Evolutionary conservation across 2,329 filamentous ascomycete species (phyloP).

Genomic region (Trichoderma lentiforme): DNA sequence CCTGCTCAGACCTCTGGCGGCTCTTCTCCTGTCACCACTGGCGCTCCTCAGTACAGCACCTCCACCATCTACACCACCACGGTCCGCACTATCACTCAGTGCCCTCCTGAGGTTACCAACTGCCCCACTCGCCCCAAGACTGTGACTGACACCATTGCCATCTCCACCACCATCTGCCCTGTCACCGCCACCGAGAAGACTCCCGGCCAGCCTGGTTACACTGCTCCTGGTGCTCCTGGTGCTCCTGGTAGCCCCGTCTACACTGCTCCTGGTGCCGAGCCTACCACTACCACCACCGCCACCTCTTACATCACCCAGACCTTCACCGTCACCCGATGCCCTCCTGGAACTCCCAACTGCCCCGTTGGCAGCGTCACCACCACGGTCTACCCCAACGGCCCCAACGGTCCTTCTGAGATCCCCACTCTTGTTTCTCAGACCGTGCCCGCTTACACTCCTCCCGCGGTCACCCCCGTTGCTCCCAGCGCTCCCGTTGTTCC

Average conservation of each 20-base stretch:
- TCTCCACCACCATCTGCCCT: conserved; percentile 43
- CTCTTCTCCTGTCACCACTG: conserved; percentile 20
- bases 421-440: conserved; percentile 28
- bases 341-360: conserved; percentile 31
- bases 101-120: conserved; percentile 58
- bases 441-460: not conserved
- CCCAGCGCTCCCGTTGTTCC: not conserved
- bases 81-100: conserved; percentile 60
- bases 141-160: conserved; percentile 36
- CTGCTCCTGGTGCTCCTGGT: not conserved
- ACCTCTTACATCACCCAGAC: conserved; percentile 33
- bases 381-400: conserved; percentile 27
- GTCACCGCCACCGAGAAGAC: conserved; percentile 26
- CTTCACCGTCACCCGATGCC: conserved; percentile 34
- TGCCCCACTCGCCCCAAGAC: conserved; percentile 49
- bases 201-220: no score
- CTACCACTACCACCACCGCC: conserved; percentile 16
- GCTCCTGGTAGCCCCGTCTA: not conserved
- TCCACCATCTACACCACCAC: conserved; percentile 56
- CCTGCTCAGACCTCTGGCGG: conserved; percentile 5
- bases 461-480: not conserved
- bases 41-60: conserved; percentile 40
- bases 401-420: conserved; percentile 22
- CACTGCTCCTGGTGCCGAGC: conserved; percentile 4
- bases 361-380: conserved; percentile 32